Base-by-base conservation (phyloP, 768 basidiomycete species). In the Mycena galericulata region DNA sequence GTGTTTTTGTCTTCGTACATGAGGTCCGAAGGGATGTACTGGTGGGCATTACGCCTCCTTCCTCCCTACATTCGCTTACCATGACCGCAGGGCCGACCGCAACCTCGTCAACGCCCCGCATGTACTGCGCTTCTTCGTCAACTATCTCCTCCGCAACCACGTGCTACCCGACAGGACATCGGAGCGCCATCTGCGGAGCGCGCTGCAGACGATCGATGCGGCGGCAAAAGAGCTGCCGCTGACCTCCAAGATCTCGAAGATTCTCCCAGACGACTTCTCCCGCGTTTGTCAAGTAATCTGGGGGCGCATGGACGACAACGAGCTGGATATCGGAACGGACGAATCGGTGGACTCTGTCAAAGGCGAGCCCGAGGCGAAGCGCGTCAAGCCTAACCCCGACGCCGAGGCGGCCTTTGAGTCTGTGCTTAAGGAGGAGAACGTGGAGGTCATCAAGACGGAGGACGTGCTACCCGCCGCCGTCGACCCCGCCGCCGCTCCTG, bases 1-100 rank as follows among this genome's bases (percentile, higher is more conserved):
- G 82, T 92, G 22, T 95, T 93, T 77, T 80, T 95, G 66, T 91
- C 92, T 0, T 91, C 91, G 6, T 86, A 88, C 71, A 90, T 89
- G 79, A 83, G 87, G 38, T 85, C 88, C 60, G 87, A 88, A 63
- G 93, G 93, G 27, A 83, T 92, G 51, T 84, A 89, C 61, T 93
- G 90, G 92, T 92, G 66, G n/a, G 84, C 74, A 43, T 43, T 36
- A 36, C 34, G 14, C 34, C 6, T 36, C 14, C 34, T 36, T 36
- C 14, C 34, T 36, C 34, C 14, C 34, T 14, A 6, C 8, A 36
- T 36, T 14, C 34, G 34, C 34, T 36, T 7, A 36, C 34, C 6
- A 36, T 36, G 34, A 36, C 34, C 8, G 6, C 61, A 87, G 86
- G 83, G 75, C 82, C 0, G 82, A 83, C 27, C 77, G 71, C 36